Evolutionary conservation across 2,329 filamentous ascomycete genomes (phyloP), one percentile per base, ranked within the genome.

Genomic region (Colletotrichum trifolii): DNA sequence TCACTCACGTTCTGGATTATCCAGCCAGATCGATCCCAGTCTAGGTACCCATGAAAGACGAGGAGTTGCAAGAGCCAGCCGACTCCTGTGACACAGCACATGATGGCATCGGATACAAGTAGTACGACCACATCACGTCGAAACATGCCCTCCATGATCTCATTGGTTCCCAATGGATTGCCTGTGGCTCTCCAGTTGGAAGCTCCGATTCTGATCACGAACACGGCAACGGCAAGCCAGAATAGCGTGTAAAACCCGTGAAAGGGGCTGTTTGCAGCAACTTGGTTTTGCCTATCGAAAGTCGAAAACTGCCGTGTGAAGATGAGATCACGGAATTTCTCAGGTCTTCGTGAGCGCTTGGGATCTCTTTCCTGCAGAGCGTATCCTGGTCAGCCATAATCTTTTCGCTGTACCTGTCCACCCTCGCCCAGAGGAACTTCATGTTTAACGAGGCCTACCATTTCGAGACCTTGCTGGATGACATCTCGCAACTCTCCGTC

Each of bases 171-270:
- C 50, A 94, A 82, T 1, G 89, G 83, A 60, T 83, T 91, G 39
- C 91, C 91, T 69, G 90, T 85, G n/a, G 81, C 79, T 66, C 83
- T 83, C 83, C 88, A 93, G 71, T 94, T 94, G 45, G 87, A 82
- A 38, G 87, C 86, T 0, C 85, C 89, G 52, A 92, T 87, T 72
- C 88, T 88, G 39, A 91, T 71, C 63, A 93, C 85, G 69, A 91
- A 84, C 47, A 94, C 74, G 7, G 85, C 83, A 67, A 93, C 87
- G 8, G 84, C 83, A 50, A 93, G 84, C 91, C 92, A 94, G 75
- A 93, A 93, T 0, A 95, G 80, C 0, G 89, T 91, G 72, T 92
- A 94, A 78, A 94, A 94, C 36, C 92, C 92, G 73, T 91, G 87
- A 71, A 94, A 94, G 0, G 89, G 89, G 46, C 88, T 92, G 52